A percentile compares a stretch with the other conserved stretches of the same genome.
Conservation (phyloP, 768 basidiomycete genomes). For the Phaeolepiota aurea region DNA sequence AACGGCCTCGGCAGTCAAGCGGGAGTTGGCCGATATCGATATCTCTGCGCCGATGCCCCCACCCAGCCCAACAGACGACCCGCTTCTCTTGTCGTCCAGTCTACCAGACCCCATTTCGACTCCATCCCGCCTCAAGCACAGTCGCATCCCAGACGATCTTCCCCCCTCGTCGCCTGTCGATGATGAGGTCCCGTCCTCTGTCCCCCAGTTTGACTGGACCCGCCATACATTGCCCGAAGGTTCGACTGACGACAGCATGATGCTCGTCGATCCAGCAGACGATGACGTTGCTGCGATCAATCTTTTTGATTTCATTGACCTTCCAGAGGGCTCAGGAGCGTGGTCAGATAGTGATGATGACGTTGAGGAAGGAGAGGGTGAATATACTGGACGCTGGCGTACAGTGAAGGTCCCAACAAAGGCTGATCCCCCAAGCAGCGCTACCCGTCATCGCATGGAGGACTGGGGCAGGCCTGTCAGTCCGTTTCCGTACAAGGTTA, state of each 20-base stretch:
- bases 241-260: slow-evolving; percentile 17
- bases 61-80: slow-evolving; percentile 70
- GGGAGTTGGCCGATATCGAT: slow-evolving; percentile 59
- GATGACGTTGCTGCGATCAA: slow-evolving; percentile 17
- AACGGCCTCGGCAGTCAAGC: slow-evolving; percentile 36
- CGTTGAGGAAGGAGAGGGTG: slow-evolving; percentile 35
- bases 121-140: slow-evolving; percentile 8
- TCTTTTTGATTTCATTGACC: slow-evolving; percentile 18
- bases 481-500: slow-evolving; percentile 42
- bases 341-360: slow-evolving; percentile 29
- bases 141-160: slow-evolving; percentile 4
- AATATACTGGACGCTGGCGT: slow-evolving; percentile 62
- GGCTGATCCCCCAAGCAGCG: slow-evolving; percentile 54
- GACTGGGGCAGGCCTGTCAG: slow-evolving; percentile 67
- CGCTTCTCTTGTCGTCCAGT: slow-evolving; percentile 53
- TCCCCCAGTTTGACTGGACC: slow-evolving; percentile 15
- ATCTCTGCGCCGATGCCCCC: slow-evolving; percentile 53
- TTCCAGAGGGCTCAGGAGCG: slow-evolving; percentile 16
- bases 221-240: slow-evolving; percentile 7
- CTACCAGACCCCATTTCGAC: slow-evolving; percentile 22
- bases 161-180: slow-evolving; percentile 12
- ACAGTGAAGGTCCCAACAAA: slow-evolving; percentile 52
- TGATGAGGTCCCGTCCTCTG: neutral
- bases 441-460: slow-evolving; percentile 38
- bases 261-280: slow-evolving; percentile 20